Evolutionary conservation across 2,329 filamentous ascomycete species (phyloP), one percentile per base, ranked within the genome.

Genomic region (Apiospora saccharicola): DNA sequence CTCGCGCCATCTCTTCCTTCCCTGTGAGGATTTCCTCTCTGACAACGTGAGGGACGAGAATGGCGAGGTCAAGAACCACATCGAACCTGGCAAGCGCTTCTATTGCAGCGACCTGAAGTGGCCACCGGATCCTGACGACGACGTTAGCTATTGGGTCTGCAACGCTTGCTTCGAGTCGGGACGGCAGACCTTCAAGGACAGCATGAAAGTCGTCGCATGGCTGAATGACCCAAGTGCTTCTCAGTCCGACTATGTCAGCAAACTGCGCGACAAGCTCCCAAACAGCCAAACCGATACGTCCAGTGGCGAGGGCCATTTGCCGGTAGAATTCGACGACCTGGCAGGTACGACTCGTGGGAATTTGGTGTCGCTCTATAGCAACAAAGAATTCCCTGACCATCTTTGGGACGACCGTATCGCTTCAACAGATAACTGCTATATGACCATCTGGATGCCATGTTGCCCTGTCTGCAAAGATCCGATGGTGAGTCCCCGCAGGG

Each of bases 61-160:
- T 30, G 67, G 67, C 41, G n/a, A 24, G 22, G 14, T 30, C n/a
- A 47, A 30, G n/a, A 30, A 26, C 41, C 67, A 44, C 14, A 26
- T 68, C 26, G 67, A 46, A 26, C 67, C 67, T 46, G 67, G 67
- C n/a, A 47, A 68, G 8, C 67, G 67, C 41, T 68, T 68, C n/a
- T 68, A 47, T n/a, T 68, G 67, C 67, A 46, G 41, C 26, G 67
- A 68, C 13, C 34, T 68, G 67, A 68, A 47, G 43, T 68, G 67
- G 67, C 67, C 67, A 16, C 67, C 46, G 24, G 19, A 68, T 46
- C 67, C 44, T 6, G 67, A 68, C 43, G n/a, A 30, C 26, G 67
- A 68, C 67, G 30, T 1, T 2, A 68, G 41, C 24, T 13, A 68
- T 7, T 68, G 67, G 67, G 44, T 68, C 22, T 68, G 67, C 19